These are phyloP conservation scores for Monosporozyma unispora DNA, from an alignment of 805 yeast species.

Conservation along the genomic window DNA sequence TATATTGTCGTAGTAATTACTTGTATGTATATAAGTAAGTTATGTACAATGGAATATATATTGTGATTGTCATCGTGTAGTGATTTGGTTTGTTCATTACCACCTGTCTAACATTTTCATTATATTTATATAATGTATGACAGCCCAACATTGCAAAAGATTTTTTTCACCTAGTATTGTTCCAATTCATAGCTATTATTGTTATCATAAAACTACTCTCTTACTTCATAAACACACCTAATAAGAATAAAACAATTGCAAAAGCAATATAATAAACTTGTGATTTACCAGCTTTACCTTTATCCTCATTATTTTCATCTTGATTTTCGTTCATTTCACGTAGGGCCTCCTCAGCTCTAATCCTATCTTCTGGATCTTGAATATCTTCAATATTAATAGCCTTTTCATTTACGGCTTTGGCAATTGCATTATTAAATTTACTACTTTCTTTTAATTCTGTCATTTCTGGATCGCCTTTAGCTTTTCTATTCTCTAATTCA, in stretches of 20 bases:
- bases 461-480: constrained; percentile 6
- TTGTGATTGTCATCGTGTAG: background rate
- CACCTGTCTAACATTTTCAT: too few species aligned
- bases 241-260: constrained; percentile 28
- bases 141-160: too few species aligned
- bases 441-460: constrained; percentile 4
- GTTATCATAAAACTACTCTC: background rate
- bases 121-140: too few species aligned
- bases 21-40: background rate
- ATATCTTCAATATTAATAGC: constrained; percentile 33
- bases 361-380: constrained; percentile 62
- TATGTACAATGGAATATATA: background rate
- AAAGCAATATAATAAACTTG: constrained; percentile 26
- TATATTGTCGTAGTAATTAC: too few species aligned
- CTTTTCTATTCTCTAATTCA: constrained; percentile 18
- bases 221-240: constrained; percentile 28
- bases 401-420: constrained; percentile 26
- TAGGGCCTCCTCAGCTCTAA: constrained; percentile 36
- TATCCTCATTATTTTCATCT: constrained; percentile 6
- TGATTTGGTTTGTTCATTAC: background rate
- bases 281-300: constrained; percentile 8
- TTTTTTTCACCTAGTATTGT: too few species aligned
- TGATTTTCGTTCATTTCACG: constrained; percentile 7
- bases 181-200: background rate
- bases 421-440: constrained; percentile 16